Percentiles rank a stretch among this genome's conserved stretches.
Conservation (phyloP, 1,284 basidiomycete genomes). For the Grifola frondosa region DNA sequence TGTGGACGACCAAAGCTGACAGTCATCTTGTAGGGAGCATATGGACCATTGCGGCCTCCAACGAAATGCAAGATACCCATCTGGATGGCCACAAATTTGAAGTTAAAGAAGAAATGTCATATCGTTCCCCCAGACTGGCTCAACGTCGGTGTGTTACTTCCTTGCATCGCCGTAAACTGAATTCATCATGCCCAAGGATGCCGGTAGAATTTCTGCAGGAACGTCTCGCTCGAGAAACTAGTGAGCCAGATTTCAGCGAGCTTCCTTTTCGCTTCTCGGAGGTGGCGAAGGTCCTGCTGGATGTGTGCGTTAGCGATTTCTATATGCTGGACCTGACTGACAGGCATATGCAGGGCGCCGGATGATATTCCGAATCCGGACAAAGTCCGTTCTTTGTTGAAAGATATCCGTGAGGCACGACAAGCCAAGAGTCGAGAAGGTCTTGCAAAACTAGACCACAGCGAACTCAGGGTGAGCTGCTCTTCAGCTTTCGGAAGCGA, state of each 20-base stretch:
- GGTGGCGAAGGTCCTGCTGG: slow-evolving; percentile 84
- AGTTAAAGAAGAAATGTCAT: slow-evolving; percentile 91
- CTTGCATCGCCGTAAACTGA: not conserved
- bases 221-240: slow-evolving; percentile 68
- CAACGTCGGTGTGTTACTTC: slow-evolving; percentile 64
- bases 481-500: too few relatives aligned
- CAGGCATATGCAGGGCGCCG: slow-evolving; percentile 70
- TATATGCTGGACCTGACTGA: too few relatives aligned
- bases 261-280: slow-evolving; percentile 88
- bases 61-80: slow-evolving; percentile 81
- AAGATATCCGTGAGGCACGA: slow-evolving; percentile 91
- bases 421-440: slow-evolving; percentile 92
- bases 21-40: slow-evolving; percentile 64
- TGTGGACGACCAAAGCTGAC: not conserved
- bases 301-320: slow-evolving; percentile 63
- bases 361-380: slow-evolving; percentile 88
- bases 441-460: slow-evolving; percentile 70
- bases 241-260: slow-evolving; percentile 67
- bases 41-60: slow-evolving; percentile 91
- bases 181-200: not conserved
- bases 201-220: slow-evolving; percentile 75
- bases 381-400: slow-evolving; percentile 80
- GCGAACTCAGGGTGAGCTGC: slow-evolving; percentile 75
- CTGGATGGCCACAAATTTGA: slow-evolving; percentile 94
- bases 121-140: slow-evolving; percentile 92